Percentiles rank a stretch among this genome's conserved stretches.
These are phyloP conservation scores for Ganoderma multipileum DNA, from an alignment of 1,284 basidiomycete species.

Conservation along the genomic window DNA sequence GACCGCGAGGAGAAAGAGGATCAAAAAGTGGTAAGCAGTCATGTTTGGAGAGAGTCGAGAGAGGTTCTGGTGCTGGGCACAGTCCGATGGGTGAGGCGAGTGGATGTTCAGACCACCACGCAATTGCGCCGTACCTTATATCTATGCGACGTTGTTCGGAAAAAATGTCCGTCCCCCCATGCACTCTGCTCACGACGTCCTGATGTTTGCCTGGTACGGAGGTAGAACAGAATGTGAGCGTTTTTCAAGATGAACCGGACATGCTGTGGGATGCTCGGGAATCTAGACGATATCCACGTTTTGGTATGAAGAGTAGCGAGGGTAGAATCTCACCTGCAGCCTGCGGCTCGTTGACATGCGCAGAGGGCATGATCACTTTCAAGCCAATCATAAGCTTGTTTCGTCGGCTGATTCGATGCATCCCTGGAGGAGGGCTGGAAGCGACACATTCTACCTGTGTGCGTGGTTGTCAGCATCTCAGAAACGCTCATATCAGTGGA, in stretches of 20 bases:
- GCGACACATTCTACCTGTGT: background rate
- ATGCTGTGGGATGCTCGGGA: background rate
- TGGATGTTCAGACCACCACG: background rate
- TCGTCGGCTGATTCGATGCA: background rate
- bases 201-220: background rate
- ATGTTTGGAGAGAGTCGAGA: conserved; percentile 1
- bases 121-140: background rate
- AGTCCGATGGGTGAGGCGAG: background rate
- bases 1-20: conserved; percentile 23
- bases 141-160: background rate
- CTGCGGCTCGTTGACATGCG: background rate
- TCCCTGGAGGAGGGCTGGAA: background rate
- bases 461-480: background rate
- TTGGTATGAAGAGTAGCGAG: background rate
- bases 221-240: background rate
- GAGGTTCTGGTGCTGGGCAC: background rate
- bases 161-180: background rate
- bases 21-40: conserved; percentile 23
- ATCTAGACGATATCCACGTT: background rate
- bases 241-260: background rate
- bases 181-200: background rate
- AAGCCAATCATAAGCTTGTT: background rate
- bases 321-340: background rate
- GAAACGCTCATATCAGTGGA: background rate
- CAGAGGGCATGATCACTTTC: background rate